phyloP scores from a whole-genome alignment of 1,139 yeast genomes.

The Torulaspora pretoriensis region DNA sequence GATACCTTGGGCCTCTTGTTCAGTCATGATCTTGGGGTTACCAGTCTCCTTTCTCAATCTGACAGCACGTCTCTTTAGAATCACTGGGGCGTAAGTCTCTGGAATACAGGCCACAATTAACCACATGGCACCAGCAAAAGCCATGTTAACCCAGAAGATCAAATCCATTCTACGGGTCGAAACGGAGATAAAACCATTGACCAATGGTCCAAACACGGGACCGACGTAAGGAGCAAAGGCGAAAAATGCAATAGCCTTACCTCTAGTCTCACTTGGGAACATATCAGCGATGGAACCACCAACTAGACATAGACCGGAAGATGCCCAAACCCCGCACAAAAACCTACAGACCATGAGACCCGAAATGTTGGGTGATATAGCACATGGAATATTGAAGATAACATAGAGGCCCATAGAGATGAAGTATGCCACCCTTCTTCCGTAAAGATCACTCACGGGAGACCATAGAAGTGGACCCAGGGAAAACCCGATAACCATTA shows the following conservation, averaged over 20 bases:
- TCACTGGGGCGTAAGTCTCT: conserved; percentile 89
- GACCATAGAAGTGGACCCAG: conserved; percentile 91
- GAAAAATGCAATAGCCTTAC: conserved; percentile 84
- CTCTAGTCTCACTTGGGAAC: conserved; percentile 73
- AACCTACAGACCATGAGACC: conserved; percentile 76
- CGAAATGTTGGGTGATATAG: conserved; percentile 78
- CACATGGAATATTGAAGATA: conserved; percentile 84
- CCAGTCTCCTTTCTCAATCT: conserved; percentile 75
- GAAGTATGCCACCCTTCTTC: conserved; percentile 80
- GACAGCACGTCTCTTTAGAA: conserved; percentile 67
- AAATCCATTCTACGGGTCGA: conserved; percentile 63
- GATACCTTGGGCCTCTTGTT: conserved; percentile 78
- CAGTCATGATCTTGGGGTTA: conserved; percentile 79
- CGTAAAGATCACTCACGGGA: conserved; percentile 80
- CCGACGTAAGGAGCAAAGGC: conserved; percentile 93
- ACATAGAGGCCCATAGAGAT: conserved; percentile 69
- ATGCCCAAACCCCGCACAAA: conserved; percentile 79
- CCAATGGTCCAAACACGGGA: conserved; percentile 87
- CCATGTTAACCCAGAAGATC: conserved; percentile 87
- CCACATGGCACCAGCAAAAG: conserved; percentile 84
- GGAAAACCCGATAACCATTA: conserved; percentile 85
- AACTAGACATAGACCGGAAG: conserved; percentile 79
- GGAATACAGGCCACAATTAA: conserved; percentile 59
- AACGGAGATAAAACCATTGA: conserved; percentile 78
- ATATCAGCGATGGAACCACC: conserved; percentile 91